Evolutionary conservation across 495 filamentous ascomycete genomes (phyloP).

Genomic region (Penicillium alfredii): DNA sequence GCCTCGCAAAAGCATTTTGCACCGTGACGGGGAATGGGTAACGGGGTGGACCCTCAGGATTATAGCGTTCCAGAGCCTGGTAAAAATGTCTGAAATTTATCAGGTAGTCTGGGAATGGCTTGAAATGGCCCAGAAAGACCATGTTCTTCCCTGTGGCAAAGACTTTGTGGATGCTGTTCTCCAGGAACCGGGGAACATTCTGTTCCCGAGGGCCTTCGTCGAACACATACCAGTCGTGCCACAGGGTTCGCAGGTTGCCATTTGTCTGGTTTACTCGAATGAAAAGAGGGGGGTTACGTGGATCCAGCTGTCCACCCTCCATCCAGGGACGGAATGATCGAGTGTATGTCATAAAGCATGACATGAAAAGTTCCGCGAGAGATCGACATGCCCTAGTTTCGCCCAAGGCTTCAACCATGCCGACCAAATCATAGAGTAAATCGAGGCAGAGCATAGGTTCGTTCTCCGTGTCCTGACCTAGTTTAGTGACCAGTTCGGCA

Average conservation of each 20-base stretch:
- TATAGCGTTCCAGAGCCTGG: too few species aligned
- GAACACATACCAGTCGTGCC: constrained; percentile 70
- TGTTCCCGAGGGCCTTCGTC: constrained; percentile 46
- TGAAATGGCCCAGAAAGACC: constrained; percentile 66
- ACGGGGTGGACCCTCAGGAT: too few species aligned
- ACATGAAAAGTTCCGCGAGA: constrained; percentile 66
- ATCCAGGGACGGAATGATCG: constrained; percentile 79
- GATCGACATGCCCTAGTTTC: constrained; percentile 52
- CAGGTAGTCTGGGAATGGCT: constrained; percentile 20
- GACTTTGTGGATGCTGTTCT: constrained; percentile 59
- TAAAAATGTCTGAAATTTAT: too few species aligned
- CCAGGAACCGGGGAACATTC: constrained; percentile 69
- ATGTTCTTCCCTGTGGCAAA: constrained; percentile 86
- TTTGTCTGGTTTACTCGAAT: constrained; percentile 52
- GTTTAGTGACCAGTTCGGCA: constrained; percentile 35
- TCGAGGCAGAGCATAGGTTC: constrained; percentile 61
- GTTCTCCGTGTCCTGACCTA: constrained; percentile 19
- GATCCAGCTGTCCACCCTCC: constrained; percentile 65
- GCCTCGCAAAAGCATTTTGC: constrained; percentile 56
- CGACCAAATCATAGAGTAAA: constrained; percentile 61
- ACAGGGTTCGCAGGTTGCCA: constrained; percentile 58
- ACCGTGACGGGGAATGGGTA: constrained; percentile 78
- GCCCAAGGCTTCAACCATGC: constrained; percentile 62
- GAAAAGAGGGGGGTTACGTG: constrained; percentile 64
- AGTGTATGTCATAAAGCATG: constrained; percentile 78